Evolutionary conservation across 2,329 filamentous ascomycete genomes (phyloP).

Genomic region (Phoma herbarum): DNA sequence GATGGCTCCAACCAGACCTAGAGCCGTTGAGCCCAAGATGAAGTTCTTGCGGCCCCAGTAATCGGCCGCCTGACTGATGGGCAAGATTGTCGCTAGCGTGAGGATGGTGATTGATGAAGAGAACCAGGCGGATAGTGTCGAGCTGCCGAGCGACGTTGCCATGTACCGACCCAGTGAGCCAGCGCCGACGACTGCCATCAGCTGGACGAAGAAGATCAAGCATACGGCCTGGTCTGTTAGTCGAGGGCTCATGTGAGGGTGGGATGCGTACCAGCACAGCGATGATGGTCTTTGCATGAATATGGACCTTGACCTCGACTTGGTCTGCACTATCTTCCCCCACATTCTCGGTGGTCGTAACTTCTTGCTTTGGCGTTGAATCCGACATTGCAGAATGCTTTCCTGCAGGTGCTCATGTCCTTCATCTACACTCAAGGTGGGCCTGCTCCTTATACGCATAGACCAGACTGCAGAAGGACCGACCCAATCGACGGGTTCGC

Average conservation of each 20-base stretch:
- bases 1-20: neutral
- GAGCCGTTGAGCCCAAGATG: neutral
- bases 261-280: neutral
- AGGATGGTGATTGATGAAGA: neutral
- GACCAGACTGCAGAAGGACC: neutral
- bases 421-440: neutral
- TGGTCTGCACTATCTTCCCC: too few relatives aligned
- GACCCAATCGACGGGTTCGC: neutral
- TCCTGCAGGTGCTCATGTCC: neutral
- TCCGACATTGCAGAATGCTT: neutral
- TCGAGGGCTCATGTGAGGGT: too few relatives aligned
- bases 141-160: neutral
- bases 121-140: conserved; percentile 1
- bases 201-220: neutral
- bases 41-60: conserved; percentile 6
- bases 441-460: neutral
- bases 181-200: neutral
- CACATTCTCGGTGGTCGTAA: neutral
- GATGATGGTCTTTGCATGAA: conserved; percentile 1
- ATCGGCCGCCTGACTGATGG: conserved; percentile 1
- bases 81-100: conserved; percentile 1
- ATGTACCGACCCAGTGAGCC: neutral
- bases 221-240: neutral
- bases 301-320: neutral
- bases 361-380: neutral